A percentile compares a stretch with the other conserved stretches of the same genome.
These are phyloP conservation scores for Noccaea bulbosa DNA, from an alignment of 345 rosid species.

Conservation along the genomic window DNA sequence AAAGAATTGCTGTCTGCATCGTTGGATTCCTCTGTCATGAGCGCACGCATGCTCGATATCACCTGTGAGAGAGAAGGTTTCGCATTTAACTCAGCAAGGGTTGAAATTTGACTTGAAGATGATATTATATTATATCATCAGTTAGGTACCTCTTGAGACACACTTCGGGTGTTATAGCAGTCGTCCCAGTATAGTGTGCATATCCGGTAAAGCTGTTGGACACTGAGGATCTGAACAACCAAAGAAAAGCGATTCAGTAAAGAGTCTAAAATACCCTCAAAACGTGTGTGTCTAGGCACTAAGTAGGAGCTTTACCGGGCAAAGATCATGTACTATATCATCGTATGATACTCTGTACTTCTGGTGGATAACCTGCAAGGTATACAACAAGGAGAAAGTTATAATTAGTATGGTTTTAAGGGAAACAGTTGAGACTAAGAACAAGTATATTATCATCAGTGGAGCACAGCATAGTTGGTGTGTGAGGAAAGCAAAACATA, in stretches of 20 bases:
- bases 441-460: not conserved
- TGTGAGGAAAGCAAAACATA: conserved; percentile 44
- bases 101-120: not conserved
- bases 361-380: conserved; percentile 92
- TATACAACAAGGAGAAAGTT: not conserved
- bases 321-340: conserved; percentile 92
- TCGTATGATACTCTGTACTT: conserved; percentile 95
- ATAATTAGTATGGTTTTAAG: not conserved
- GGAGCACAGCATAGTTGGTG: not conserved
- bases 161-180: conserved; percentile 94
- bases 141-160: conserved; percentile 69
- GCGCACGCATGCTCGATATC: conserved; percentile 94
- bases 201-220: conserved; percentile 95
- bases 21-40: conserved; percentile 96
- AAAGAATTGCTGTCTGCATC: conserved; percentile 84
- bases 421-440: conserved; percentile 1
- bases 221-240: conserved; percentile 76
- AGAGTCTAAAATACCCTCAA: conserved; percentile 7
- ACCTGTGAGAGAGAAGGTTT: conserved; percentile 54
- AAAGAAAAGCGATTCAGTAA: conserved; percentile 18
- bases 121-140: not conserved
- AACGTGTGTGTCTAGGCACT: conserved; percentile 11
- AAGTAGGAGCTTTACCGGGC: conserved; percentile 69
- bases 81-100: conserved; percentile 9
- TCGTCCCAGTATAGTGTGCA: conserved; percentile 98